Evolutionary conservation across 352 stramenopile genomes (phyloP).

Genomic region (Phytopythium ostracodes): DNA sequence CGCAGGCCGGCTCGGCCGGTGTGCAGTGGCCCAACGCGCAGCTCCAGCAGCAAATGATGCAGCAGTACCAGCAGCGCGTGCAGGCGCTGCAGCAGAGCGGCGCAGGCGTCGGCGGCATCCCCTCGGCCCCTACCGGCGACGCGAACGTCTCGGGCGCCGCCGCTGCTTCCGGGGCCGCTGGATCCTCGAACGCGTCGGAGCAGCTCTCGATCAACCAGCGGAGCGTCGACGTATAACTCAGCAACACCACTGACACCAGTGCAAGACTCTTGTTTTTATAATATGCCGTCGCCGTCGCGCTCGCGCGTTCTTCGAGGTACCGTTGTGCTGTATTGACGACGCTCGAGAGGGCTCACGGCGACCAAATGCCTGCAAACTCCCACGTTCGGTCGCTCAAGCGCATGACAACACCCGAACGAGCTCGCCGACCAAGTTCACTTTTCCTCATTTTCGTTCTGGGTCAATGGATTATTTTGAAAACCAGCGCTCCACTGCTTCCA

Average conservation of each 20-base stretch:
- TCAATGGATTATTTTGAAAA: too few species aligned
- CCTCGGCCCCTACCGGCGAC: conserved; percentile 18
- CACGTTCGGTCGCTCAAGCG: too few species aligned
- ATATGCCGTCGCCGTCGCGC: not conserved
- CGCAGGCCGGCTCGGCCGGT: conserved; percentile 46
- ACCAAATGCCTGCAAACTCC: conserved; percentile 5
- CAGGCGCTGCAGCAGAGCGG: conserved; percentile 55
- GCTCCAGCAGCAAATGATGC: conserved; percentile 85
- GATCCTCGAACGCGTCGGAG: conserved; percentile 32
- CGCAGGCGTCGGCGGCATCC: conserved; percentile 33
- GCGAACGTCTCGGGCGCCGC: conserved; percentile 19
- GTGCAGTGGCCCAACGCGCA: conserved; percentile 77
- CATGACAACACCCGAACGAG: too few species aligned
- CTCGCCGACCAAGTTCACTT: too few species aligned
- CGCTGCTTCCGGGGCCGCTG: conserved; percentile 12
- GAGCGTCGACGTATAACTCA: conserved; percentile 67
- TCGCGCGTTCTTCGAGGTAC: too few species aligned
- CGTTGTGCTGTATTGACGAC: not conserved
- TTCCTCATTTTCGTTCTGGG: too few species aligned
- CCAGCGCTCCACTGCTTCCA: too few species aligned
- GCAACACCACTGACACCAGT: not conserved
- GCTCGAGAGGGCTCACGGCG: conserved; percentile 8
- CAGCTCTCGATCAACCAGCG: conserved; percentile 72
- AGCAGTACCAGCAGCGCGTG: conserved; percentile 87
- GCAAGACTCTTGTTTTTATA: conserved; percentile 8